Conservation (phyloP, 148 eudicot genomes). For the Dysphania ambrosioides region DNA sequence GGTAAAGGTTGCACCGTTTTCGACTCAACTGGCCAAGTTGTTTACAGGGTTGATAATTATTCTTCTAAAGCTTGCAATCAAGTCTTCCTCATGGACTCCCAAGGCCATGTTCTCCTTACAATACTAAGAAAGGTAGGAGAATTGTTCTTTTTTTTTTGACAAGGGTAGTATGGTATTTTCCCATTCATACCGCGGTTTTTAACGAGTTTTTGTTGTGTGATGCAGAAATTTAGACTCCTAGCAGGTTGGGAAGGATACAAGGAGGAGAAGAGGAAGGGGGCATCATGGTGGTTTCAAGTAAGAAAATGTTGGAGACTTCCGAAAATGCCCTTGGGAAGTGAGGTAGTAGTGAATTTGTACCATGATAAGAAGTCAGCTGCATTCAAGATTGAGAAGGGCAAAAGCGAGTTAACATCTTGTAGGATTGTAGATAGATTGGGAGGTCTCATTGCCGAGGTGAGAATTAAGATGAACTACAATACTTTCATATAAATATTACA, state of each 20-base stretch:
- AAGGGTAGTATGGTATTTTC: conserved; percentile 11
- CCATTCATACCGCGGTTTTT: not conserved
- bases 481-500: not conserved
- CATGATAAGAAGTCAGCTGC: conserved; percentile 19
- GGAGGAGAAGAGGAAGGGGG: conserved; percentile 23
- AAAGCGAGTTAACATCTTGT: conserved; percentile 16
- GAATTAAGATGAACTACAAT: not conserved
- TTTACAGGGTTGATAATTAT: conserved; percentile 49
- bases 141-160: no score
- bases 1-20: conserved; percentile 51
- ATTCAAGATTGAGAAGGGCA: conserved; percentile 28
- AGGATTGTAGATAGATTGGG: conserved; percentile 35
- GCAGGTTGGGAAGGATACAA: conserved; percentile 40
- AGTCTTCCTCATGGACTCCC: conserved; percentile 46
- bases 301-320: conserved; percentile 26
- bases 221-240: conserved; percentile 35
- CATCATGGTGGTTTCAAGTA: conserved; percentile 35
- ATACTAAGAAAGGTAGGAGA: conserved; percentile 41
- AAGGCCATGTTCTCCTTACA: conserved; percentile 41
- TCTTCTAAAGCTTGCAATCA: conserved; percentile 27
- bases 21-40: conserved; percentile 42
- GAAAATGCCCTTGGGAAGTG: conserved; percentile 18
- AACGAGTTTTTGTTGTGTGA: not conserved
- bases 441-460: conserved; percentile 41
- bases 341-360: conserved; percentile 23